Evolutionary conservation across 768 basidiomycete genomes (phyloP).

Genomic region (Macrolepiota fuliginosa): DNA sequence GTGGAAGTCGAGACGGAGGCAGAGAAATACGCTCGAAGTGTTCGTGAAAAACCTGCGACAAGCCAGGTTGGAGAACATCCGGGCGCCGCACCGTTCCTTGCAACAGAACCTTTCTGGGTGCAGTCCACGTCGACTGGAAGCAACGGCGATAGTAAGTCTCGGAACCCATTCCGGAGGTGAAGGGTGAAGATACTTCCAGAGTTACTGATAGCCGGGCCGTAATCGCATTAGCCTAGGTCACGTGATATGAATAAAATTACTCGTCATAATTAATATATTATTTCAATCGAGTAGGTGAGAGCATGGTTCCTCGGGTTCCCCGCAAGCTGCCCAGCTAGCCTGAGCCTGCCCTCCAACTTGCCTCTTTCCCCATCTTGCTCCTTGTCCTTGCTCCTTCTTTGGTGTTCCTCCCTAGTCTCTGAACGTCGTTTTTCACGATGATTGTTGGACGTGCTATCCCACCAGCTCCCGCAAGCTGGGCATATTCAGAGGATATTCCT

Average conservation of each 20-base stretch:
- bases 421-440: conserved; percentile 30
- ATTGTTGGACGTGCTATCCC: conserved; percentile 29
- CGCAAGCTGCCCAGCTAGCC: not conserved
- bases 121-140: conserved; percentile 25
- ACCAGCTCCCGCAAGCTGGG: conserved; percentile 6
- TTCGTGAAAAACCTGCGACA: conserved; percentile 22
- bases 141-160: conserved; percentile 12
- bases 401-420: conserved; percentile 15
- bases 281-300: not conserved
- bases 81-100: conserved; percentile 7
- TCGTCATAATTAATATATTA: conserved; percentile 7
- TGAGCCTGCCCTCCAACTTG: not conserved
- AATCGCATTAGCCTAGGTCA: not conserved
- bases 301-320: not conserved
- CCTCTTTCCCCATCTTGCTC: not conserved
- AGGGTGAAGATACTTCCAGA: conserved; percentile 2
- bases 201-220: not conserved
- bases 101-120: conserved; percentile 38
- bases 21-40: conserved; percentile 53
- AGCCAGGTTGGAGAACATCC: not conserved
- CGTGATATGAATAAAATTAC: conserved; percentile 5
- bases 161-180: conserved; percentile 26
- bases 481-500: conserved; percentile 54
- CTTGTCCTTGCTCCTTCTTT: not conserved
- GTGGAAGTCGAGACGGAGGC: conserved; percentile 44